Conservation (phyloP, 352 stramenopile genomes). For the Peronospora destructor region DNA sequence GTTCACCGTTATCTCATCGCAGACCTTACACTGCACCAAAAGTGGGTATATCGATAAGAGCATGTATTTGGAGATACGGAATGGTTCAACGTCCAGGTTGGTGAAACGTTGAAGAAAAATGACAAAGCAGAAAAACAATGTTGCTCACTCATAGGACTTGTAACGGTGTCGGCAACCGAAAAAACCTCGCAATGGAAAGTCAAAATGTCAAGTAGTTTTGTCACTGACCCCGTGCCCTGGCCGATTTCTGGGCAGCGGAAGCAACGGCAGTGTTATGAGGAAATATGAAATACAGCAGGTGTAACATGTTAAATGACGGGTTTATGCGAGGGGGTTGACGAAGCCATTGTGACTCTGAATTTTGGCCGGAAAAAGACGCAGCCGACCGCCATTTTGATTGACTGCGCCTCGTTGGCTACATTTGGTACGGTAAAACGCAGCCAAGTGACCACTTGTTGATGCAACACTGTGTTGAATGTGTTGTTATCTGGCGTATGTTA, state of each 20-base stretch:
- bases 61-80: no score
- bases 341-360: conserved; percentile 26
- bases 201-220: conserved; percentile 2
- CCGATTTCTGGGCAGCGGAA: conserved; percentile 8
- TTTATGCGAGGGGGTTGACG: conserved; percentile 4
- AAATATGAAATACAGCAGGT: conserved; percentile 13
- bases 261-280: conserved; percentile 14
- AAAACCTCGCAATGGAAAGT: no score
- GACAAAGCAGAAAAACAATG: background rate
- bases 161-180: no score
- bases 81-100: no score
- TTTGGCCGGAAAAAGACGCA: conserved; percentile 19
- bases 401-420: conserved; percentile 4
- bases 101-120: background rate
- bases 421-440: conserved; percentile 2
- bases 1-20: no score
- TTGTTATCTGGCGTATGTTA: background rate
- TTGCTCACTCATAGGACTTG: no score
- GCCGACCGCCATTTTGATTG: background rate
- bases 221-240: conserved; percentile 16
- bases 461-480: background rate
- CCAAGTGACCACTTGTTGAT: background rate
- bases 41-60: no score
- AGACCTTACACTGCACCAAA: no score
- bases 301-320: conserved; percentile 6